phyloP scores from a whole-genome alignment of 2,329 filamentous ascomycete species.

The Ceratocystiopsis brevicomis region DNA sequence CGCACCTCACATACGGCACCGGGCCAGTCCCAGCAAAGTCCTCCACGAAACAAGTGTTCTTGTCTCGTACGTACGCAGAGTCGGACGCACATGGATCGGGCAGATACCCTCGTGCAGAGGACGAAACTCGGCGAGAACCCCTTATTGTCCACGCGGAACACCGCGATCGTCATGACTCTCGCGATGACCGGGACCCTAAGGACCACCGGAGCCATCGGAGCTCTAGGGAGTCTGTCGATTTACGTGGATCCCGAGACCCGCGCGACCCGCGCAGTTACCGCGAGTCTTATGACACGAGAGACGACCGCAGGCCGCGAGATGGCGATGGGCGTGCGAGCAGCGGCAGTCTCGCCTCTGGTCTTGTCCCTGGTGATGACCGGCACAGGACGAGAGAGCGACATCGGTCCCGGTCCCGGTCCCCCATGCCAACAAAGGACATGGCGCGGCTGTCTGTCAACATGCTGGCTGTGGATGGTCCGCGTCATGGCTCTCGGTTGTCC shows the following conservation, averaged over 20 bases:
- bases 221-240: neutral
- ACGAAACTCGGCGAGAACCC: neutral
- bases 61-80: too few relatives aligned
- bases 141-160: too few relatives aligned
- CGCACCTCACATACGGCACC: conserved; percentile 31
- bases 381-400: conserved; percentile 19
- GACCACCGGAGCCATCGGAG: neutral
- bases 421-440: conserved; percentile 31
- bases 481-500: conserved; percentile 20
- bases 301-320: conserved; percentile 14
- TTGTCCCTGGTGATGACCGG: conserved; percentile 22
- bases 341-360: conserved; percentile 23
- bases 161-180: conserved; percentile 2
- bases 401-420: conserved; percentile 27
- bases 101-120: conserved; percentile 16
- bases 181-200: conserved; percentile 3
- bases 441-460: conserved; percentile 32
- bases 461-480: conserved; percentile 14
- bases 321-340: conserved; percentile 18
- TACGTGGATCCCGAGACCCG: neutral
- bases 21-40: conserved; percentile 5
- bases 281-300: conserved; percentile 7
- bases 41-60: neutral
- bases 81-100: conserved; percentile 6
- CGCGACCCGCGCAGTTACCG: conserved; percentile 3